Percentiles rank a stretch among this genome's conserved stretches.
Evolutionary conservation across 2,329 filamentous ascomycete species (phyloP).

Genomic region (Alternaria viburni): DNA sequence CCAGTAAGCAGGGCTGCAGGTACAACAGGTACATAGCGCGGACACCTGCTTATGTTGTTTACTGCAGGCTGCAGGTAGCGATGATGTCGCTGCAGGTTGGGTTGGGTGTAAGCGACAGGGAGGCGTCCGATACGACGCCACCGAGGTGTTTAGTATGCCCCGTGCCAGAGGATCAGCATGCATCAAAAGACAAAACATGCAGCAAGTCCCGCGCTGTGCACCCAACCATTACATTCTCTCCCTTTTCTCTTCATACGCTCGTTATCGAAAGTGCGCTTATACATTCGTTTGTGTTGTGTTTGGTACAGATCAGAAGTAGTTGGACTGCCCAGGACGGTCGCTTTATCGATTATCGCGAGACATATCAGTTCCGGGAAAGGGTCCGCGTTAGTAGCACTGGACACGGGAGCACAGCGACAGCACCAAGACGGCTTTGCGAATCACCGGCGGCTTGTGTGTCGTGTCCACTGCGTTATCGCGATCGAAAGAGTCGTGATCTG

Average conservation of each 20-base stretch:
- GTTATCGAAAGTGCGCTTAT: conserved; percentile 19
- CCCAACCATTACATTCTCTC: conserved; percentile 19
- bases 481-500: conserved; percentile 1
- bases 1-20: not conserved
- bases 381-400: conserved; percentile 20
- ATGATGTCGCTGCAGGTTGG: not conserved
- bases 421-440: conserved; percentile 13
- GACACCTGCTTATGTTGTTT: conserved; percentile 7
- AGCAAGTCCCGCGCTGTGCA: conserved; percentile 21
- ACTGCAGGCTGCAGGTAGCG: not conserved
- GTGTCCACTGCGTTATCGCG: not conserved
- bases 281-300: conserved; percentile 16
- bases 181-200: conserved; percentile 31
- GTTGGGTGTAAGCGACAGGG: conserved; percentile 5
- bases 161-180: conserved; percentile 38
- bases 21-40: not conserved
- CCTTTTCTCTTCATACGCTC: conserved; percentile 30
- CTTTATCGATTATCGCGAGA: conserved; percentile 9
- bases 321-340: conserved; percentile 4
- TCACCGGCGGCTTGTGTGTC: conserved; percentile 1
- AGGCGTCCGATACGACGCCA: conserved; percentile 17
- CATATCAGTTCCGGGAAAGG: conserved; percentile 14
- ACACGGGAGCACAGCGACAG: conserved; percentile 7
- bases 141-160: conserved; percentile 34
- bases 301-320: not conserved